Evolutionary conservation across 176 grass and related monocot species (phyloP), one percentile per base, ranked within the genome.

Genomic region (Aegilops umbellulata): DNA sequence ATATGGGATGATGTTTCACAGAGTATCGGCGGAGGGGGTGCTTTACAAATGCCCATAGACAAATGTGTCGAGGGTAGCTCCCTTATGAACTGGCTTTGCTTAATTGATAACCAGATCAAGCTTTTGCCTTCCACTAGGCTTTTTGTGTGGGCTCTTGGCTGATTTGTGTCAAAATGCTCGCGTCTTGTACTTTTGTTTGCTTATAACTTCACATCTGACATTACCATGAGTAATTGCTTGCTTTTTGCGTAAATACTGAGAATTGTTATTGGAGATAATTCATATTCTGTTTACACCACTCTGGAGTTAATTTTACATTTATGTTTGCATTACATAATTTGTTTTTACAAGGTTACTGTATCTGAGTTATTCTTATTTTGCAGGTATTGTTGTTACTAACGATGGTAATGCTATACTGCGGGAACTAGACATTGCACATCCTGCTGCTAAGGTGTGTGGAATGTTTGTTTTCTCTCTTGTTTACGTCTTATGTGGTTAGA

Each of bases 361-460:
- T 72, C 70, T 80, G 29, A 24, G 7, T 65, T 71, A 5, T 67
- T 86, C 17, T 86, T 38, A 25, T 77, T 65, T 36, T 58, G 61
- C 85, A 96, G 97, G 97, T 61, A 99, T 99, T 81, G 97, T 99
- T 4, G 97, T 99, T 57, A 99, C 97, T 62, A 99, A 99, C 85
- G 97, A 96, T 46, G 97, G 97, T 41, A 99, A 99, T 94, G 90
- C 97, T 85, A 99, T 99, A 65, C 70, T 99, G 53, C 92, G 97
- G 47, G 97, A 99, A 82, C 84, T 99, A 73, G 97, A 99, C 87
- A 80, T 99, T 86, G 94, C 97, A 29, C 97, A 99, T 86, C 97
- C 97, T 88, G 97, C 97, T 80, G 94, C 97, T 41, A 99, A 99
- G 92, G 97, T 92, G 86, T 72, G 65, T 64, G 10, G n/a, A 39